A percentile compares a stretch with the other conserved stretches of the same genome.
Conservation (phyloP, 179 eudicot genomes). For the Vitellaria paradoxa region DNA sequence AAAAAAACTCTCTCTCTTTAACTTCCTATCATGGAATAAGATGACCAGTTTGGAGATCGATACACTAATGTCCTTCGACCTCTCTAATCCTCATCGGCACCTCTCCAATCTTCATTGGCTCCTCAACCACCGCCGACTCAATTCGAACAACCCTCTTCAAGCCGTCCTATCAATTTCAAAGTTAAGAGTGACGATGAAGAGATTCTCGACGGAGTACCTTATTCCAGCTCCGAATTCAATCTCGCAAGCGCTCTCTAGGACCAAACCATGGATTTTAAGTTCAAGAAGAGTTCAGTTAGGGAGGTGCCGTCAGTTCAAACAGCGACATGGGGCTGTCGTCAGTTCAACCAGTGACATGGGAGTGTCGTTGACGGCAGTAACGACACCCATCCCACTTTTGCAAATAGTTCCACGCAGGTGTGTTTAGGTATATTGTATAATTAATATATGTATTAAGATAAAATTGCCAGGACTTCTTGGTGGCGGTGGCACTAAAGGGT, state of each 20-base stretch:
- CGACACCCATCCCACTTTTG: too few relatives aligned
- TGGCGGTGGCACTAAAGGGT: too few relatives aligned
- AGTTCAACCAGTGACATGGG: too few relatives aligned
- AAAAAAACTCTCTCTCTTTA: slow-evolving; percentile 3
- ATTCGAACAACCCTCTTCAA: slow-evolving; percentile 9
- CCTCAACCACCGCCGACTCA: slow-evolving; percentile 16
- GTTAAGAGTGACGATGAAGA: slow-evolving; percentile 40
- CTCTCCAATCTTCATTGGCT: slow-evolving; percentile 15
- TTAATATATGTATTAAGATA: too few relatives aligned
- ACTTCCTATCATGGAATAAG: slow-evolving; percentile 56
- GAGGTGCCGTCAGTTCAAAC: too few relatives aligned
- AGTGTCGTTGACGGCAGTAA: too few relatives aligned
- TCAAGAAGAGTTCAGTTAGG: too few relatives aligned
- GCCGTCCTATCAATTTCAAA: slow-evolving; percentile 38
- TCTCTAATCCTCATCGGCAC: slow-evolving; percentile 26
- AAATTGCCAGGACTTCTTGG: too few relatives aligned
- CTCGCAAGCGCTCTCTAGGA: slow-evolving; percentile 7
- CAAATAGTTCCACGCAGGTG: too few relatives aligned
- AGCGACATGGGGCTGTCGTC: too few relatives aligned
- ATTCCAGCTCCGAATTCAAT: slow-evolving; percentile 19
- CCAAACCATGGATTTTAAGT: slow-evolving; percentile 8
- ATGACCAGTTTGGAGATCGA: slow-evolving; percentile 93
- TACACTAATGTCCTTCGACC: slow-evolving; percentile 68
- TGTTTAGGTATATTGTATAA: too few relatives aligned
- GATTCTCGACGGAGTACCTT: slow-evolving; percentile 25